phyloP scores from a whole-genome alignment of 768 basidiomycete genomes.

The Plicaturopsis crispa region DNA sequence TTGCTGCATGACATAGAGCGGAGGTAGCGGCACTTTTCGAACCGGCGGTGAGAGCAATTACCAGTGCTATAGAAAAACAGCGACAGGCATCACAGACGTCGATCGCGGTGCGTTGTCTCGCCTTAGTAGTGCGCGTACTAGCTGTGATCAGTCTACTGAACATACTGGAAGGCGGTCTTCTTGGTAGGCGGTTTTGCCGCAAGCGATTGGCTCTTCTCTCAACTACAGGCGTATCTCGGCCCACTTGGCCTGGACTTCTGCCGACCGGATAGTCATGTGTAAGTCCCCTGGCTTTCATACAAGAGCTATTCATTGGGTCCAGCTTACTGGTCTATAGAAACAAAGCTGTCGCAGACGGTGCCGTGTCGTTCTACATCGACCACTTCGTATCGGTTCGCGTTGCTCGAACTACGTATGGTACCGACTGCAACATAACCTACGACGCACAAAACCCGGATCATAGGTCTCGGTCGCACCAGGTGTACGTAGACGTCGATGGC shows the following conservation, averaged over 20 bases:
- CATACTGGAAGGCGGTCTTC: constrained; percentile 25
- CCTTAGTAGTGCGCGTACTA: neutral
- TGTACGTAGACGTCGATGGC: constrained; percentile 29
- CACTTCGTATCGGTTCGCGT: constrained; percentile 41
- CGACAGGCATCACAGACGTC: constrained; percentile 18
- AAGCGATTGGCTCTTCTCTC: constrained; percentile 38
- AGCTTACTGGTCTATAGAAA: constrained; percentile 18
- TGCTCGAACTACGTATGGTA: constrained; percentile 41
- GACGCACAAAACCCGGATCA: constrained; percentile 33
- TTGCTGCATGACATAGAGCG: constrained; percentile 14
- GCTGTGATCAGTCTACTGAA: neutral
- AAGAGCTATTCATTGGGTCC: constrained; percentile 6
- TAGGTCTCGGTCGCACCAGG: constrained; percentile 19
- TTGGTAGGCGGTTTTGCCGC: constrained; percentile 50
- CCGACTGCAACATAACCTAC: constrained; percentile 27
- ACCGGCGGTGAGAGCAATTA: constrained; percentile 30
- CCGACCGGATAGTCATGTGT: constrained; percentile 50
- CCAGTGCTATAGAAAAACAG: constrained; percentile 26
- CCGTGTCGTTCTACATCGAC: constrained; percentile 33
- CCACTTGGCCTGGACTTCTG: constrained; percentile 31
- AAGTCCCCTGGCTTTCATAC: constrained; percentile 13
- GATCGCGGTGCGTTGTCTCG: constrained; percentile 21
- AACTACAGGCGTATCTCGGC: constrained; percentile 31
- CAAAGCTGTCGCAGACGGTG: constrained; percentile 50
- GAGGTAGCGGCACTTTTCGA: constrained; percentile 35